phyloP scores from a whole-genome alignment of 2,329 filamentous ascomycete genomes.

The Clonostachys rhizophaga region DNA sequence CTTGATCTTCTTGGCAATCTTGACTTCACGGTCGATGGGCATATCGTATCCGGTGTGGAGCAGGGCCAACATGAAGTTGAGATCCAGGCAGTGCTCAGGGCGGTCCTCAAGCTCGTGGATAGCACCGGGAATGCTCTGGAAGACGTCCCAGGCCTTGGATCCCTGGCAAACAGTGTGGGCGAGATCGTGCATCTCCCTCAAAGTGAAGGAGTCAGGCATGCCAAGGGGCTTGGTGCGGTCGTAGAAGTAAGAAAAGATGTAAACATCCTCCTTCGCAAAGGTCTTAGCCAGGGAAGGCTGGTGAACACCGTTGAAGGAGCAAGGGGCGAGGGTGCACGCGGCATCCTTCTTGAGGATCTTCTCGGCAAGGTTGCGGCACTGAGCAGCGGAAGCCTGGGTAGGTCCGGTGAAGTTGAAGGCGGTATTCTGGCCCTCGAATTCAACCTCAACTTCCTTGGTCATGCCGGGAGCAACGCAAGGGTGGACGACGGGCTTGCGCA shows the following conservation, averaged over 20 bases:
- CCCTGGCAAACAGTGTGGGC: conserved; percentile 81
- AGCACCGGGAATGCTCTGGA: conserved; percentile 70
- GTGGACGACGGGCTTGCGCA: conserved; percentile 68
- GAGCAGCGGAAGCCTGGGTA: conserved; percentile 66
- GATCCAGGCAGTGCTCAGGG: conserved; percentile 88
- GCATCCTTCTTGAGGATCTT: conserved; percentile 86
- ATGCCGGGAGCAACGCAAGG: conserved; percentile 84
- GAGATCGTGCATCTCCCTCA: conserved; percentile 84
- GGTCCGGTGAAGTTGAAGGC: conserved; percentile 88
- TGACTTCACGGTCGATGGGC: conserved; percentile 92
- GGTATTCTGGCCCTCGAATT: conserved; percentile 57
- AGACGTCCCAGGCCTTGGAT: conserved; percentile 72
- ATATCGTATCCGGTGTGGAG: conserved; percentile 97
- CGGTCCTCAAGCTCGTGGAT: conserved; percentile 74
- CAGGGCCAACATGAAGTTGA: conserved; percentile 94
- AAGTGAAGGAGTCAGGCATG: conserved; percentile 96
- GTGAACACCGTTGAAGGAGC: conserved; percentile 96
- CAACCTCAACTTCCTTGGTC: conserved; percentile 67
- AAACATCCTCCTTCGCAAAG: conserved; percentile 85
- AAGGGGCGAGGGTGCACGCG: conserved; percentile 79
- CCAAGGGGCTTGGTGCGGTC: conserved; percentile 91
- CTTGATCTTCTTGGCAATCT: conserved; percentile 98
- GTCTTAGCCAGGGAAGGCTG: conserved; percentile 91
- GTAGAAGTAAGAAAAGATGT: conserved; percentile 97
- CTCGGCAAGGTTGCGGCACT: conserved; percentile 88